Evolutionary conservation across 257 asterid genomes (phyloP), one percentile per base, ranked within the genome.

Genomic region (Solanum bulbocastanum): DNA sequence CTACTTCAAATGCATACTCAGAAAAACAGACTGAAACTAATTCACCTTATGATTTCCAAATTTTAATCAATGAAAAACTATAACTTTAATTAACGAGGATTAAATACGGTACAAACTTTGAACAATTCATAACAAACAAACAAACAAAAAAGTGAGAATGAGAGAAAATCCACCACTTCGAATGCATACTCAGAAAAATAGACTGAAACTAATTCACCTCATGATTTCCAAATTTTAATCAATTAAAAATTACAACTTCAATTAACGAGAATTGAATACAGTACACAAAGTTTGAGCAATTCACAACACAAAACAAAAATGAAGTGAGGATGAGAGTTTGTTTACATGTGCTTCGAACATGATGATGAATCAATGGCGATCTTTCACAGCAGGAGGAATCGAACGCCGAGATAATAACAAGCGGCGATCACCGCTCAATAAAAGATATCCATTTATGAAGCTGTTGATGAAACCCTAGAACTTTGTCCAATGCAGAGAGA

Each of bases 281-380:
- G 35, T 22, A 37, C 13, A 35, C 13, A 35, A 86, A 83, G n/a
- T 40, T 27, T 18, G 5, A 12, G 7, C n/a, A 40, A 40, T 23
- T 15, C 33, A 76, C 27, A 76, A 76, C 36, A 40, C 25, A 44
- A 18, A 16, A 42, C 15, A 25, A 78, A 2, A 76, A 62, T n/a
- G 18, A 56, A 62, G 84, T 58, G 52, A 60, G 39, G 9, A 56
- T 85, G 68, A 88, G n/a, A 72, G 65, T 73, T 2, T 66, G 14
- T 86, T 83, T 89, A 92, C 94, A 87, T 92, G 94, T 73, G 94
- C 94, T 88, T 92, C 94, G 87, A 92, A 92, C 94, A 92, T 92
- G 90, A 33, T 88, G 90, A 74, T 12, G 68, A 23, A 79, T 71
- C 42, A 37, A 84, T 32, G 22, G 58, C 40, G 73, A 73, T 89